Conservation (phyloP, 495 filamentous ascomycete species). For the Neurospora sp. region DNA sequence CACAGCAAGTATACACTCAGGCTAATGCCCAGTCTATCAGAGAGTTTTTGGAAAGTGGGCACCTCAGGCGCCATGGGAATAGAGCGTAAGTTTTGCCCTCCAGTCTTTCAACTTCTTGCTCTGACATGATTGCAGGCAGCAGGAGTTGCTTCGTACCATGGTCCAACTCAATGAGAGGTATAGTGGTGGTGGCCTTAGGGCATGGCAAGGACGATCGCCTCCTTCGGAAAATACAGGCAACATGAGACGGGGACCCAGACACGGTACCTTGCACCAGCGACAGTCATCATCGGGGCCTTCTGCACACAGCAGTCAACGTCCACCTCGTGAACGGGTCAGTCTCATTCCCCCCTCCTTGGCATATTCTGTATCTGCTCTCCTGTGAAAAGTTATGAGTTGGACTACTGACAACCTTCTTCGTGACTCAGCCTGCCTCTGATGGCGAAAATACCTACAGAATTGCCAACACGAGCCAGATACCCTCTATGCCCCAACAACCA, state of each 20-base stretch:
- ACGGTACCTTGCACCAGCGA: constrained; percentile 15
- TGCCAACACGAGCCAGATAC: not conserved
- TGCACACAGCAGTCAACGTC: not conserved
- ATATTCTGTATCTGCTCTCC: not conserved
- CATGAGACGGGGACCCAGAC: constrained; percentile 28
- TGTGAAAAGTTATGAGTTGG: not conserved
- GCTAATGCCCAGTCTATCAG: constrained; percentile 7
- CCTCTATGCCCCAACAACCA: not conserved
- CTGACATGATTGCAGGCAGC: constrained; percentile 1
- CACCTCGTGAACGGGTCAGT: not conserved
- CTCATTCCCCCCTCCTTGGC: not conserved
- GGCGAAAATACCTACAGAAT: not conserved
- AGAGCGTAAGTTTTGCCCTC: not conserved
- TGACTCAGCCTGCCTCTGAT: not conserved
- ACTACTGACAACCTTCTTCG: not conserved
- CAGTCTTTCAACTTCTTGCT: not conserved
- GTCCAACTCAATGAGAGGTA: constrained; percentile 3
- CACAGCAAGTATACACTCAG: constrained; percentile 23
- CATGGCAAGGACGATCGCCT: constrained; percentile 23
- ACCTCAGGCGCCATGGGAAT: not conserved
- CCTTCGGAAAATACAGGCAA: constrained; percentile 24
- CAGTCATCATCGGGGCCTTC: constrained; percentile 6
- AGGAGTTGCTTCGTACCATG: constrained; percentile 1
- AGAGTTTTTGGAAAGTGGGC: constrained; percentile 8
- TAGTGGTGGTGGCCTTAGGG: constrained; percentile 2